Evolutionary conservation across 306 rosid species (phyloP).

Genomic region (Dalbergia cochinchinensis): DNA sequence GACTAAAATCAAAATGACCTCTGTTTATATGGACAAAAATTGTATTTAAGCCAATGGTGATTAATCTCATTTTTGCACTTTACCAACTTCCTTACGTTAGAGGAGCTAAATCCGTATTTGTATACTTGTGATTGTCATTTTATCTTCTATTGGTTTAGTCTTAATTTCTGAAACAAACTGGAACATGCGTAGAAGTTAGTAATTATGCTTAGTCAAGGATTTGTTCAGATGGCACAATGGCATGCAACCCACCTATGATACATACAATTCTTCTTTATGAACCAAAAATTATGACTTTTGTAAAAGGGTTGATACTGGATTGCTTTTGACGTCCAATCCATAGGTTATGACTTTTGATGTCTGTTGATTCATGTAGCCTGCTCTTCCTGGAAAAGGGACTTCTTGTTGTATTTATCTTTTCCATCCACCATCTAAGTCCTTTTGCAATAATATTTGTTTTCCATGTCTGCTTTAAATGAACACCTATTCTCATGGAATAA

Average conservation of each 20-base stretch:
- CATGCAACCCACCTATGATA: background rate
- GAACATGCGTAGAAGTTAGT: constrained; percentile 10
- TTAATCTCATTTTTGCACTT: too few relatives aligned
- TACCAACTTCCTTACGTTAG: too few relatives aligned
- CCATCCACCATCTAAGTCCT: background rate
- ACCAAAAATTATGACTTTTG: background rate
- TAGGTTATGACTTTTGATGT: background rate
- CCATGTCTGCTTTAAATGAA: constrained; percentile 18
- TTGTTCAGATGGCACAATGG: constrained; percentile 8
- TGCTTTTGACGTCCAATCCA: background rate
- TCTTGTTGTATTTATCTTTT: background rate
- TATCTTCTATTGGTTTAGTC: background rate
- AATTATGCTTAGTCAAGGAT: constrained; percentile 20
- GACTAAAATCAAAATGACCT: too few relatives aligned
- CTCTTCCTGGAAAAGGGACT: background rate
- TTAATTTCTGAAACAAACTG: constrained; percentile 13
- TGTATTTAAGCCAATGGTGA: too few relatives aligned
- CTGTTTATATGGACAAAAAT: too few relatives aligned
- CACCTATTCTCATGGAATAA: constrained; percentile 7
- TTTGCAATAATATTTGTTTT: constrained; percentile 33
- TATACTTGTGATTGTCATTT: background rate
- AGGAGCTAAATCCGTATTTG: background rate
- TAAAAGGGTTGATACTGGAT: background rate
- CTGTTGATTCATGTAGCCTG: background rate
- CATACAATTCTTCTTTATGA: background rate